phyloP scores from a whole-genome alignment of 306 rosid species.

The Rosa chinensis region DNA sequence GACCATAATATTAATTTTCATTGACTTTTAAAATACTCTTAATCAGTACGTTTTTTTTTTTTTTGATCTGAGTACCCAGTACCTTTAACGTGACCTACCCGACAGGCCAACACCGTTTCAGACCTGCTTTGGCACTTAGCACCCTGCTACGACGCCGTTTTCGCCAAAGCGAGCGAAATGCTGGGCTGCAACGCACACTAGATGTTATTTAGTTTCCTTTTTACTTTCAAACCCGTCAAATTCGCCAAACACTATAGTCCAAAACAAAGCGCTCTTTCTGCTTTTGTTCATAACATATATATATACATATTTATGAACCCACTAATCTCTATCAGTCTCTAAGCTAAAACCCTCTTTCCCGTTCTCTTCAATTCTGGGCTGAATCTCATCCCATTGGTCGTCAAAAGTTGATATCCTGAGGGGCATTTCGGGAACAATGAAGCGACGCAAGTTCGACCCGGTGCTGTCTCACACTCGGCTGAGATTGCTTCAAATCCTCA shows the following conservation, averaged over 20 bases:
- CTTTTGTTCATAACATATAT: not conserved
- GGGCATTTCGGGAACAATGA: conserved; percentile 45
- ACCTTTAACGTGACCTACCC: not conserved
- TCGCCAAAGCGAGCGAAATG: conserved; percentile 4
- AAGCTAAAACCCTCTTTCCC: not conserved
- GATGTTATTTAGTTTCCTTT: conserved; percentile 14
- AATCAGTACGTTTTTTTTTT: too few relatives aligned
- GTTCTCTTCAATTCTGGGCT: conserved; percentile 29
- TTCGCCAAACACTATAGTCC: not conserved
- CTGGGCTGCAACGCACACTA: not conserved
- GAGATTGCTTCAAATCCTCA: conserved; percentile 67
- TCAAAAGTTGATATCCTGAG: not conserved
- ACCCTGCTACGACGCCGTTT: not conserved
- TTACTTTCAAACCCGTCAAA: conserved; percentile 9
- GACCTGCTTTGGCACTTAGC: not conserved
- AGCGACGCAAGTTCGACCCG: conserved; percentile 62
- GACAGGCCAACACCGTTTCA: not conserved
- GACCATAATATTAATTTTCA: not conserved
- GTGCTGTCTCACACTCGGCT: conserved; percentile 46
- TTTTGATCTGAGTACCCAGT: not conserved
- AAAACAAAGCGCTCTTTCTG: not conserved
- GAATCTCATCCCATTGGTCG: not conserved
- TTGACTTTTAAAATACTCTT: not conserved
- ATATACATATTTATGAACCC: too few relatives aligned
- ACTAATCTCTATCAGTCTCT: not conserved